These are phyloP conservation scores for Pisolithus marmoratus DNA, from an alignment of 768 basidiomycete species.

Conservation along the genomic window DNA sequence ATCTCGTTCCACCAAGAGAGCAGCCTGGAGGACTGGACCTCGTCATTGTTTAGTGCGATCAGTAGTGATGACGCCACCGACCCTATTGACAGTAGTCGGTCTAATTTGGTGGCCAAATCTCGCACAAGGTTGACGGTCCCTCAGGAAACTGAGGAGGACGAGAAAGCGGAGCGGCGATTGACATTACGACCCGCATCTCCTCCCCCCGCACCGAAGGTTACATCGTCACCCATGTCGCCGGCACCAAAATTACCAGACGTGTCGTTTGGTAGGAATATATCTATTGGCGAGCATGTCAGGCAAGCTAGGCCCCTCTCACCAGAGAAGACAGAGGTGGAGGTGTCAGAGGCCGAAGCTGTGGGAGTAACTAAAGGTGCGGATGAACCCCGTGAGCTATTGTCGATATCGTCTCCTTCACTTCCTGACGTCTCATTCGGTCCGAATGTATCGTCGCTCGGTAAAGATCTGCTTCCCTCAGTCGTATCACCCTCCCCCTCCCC, in stretches of 20 bases:
- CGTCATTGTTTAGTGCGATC: constrained; percentile 49
- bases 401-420: constrained; percentile 2
- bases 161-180: constrained; percentile 12
- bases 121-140: constrained; percentile 4
- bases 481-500: background rate
- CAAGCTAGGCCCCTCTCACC: constrained; percentile 2
- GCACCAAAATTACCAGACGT: constrained; percentile 10
- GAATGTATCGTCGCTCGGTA: constrained; percentile 9
- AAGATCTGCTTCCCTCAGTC: constrained; percentile 2
- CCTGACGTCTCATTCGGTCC: constrained; percentile 10
- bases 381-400: background rate
- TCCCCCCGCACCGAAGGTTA: background rate
- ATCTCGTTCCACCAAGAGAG: constrained; percentile 47
- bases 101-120: constrained; percentile 7
- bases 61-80: constrained; percentile 17
- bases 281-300: constrained; percentile 11
- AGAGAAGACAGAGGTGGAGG: constrained; percentile 10
- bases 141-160: constrained; percentile 1
- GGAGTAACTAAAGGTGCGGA: constrained; percentile 1
- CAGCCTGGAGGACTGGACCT: constrained; percentile 50
- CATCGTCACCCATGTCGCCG: constrained; percentile 2
- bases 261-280: constrained; percentile 16
- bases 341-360: background rate
- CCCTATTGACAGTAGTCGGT: background rate
- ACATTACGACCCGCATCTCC: constrained; percentile 12